Conservation (phyloP, 352 stramenopile genomes). For the Globisporangium canariense region DNA sequence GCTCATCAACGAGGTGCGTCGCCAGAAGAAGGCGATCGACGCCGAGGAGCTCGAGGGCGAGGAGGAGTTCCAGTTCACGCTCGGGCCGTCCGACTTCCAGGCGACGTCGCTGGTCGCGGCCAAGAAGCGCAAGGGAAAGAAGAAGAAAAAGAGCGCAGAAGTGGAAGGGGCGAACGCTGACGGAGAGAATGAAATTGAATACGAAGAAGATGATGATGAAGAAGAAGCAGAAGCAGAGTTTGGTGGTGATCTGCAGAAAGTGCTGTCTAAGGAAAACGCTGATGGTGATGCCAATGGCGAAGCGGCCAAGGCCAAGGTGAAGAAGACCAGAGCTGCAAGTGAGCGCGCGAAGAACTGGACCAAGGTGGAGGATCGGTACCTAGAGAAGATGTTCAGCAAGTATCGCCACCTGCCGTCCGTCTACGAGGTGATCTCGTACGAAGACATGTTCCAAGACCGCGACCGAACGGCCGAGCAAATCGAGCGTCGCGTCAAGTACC, state of each 20-base stretch:
- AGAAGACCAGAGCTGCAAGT: constrained; percentile 24
- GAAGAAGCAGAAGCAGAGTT: constrained; percentile 26
- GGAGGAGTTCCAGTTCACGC: constrained; percentile 74
- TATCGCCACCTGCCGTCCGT: constrained; percentile 80
- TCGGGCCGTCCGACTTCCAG: constrained; percentile 60
- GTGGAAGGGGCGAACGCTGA: background rate
- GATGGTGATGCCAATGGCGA: background rate
- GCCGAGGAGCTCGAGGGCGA: constrained; percentile 79
- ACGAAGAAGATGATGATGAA: background rate
- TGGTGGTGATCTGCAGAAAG: constrained; percentile 7
- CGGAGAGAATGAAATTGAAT: background rate
- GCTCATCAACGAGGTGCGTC: constrained; percentile 58
- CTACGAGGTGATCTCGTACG: constrained; percentile 86
- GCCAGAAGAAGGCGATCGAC: constrained; percentile 66
- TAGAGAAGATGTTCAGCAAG: constrained; percentile 75
- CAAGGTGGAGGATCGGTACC: constrained; percentile 76
- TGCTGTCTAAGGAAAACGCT: background rate
- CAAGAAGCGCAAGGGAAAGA: constrained; percentile 7
- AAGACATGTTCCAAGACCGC: constrained; percentile 89
- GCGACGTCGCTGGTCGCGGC: constrained; percentile 37
- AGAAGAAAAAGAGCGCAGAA: background rate
- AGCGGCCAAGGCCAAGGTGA: background rate
- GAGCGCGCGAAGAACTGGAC: constrained; percentile 80
- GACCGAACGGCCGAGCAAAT: constrained; percentile 83
- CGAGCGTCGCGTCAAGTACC: constrained; percentile 75